phyloP scores from a whole-genome alignment of 768 basidiomycete species.

The Hygrocybe coccinea region DNA sequence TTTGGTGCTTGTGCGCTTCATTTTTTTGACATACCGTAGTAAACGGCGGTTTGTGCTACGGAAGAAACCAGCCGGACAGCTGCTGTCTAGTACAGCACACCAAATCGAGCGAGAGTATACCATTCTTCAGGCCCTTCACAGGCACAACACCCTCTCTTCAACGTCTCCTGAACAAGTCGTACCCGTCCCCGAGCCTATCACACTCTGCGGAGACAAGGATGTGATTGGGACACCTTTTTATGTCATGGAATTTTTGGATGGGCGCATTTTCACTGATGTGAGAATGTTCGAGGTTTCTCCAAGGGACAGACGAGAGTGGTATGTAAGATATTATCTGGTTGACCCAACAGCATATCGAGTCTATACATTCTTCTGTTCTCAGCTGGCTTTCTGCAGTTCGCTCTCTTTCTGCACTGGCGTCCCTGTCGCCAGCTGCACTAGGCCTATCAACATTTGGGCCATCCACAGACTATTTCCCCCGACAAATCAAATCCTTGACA shows the following conservation, averaged over 20 bases:
- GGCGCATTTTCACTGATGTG: conserved; percentile 87
- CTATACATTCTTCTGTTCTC: background rate
- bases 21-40: conserved; percentile 25
- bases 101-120: conserved; percentile 92
- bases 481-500: conserved; percentile 87
- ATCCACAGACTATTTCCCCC: conserved; percentile 78
- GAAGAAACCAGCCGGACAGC: conserved; percentile 85
- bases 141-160: conserved; percentile 56
- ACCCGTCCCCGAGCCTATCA: conserved; percentile 81
- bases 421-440: conserved; percentile 57
- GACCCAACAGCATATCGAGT: background rate
- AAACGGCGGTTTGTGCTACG: conserved; percentile 74
- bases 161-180: conserved; percentile 52
- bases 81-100: conserved; percentile 89
- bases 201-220: conserved; percentile 70
- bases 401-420: conserved; percentile 63
- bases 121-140: conserved; percentile 71
- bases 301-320: conserved; percentile 69
- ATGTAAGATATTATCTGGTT: conserved; percentile 18
- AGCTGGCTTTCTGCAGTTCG: conserved; percentile 79
- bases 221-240: conserved; percentile 91
- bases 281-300: conserved; percentile 65
- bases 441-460: conserved; percentile 73
- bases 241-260: conserved; percentile 93
- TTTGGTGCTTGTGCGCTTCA: background rate